Base-by-base conservation (phyloP, 148 eudicot genomes). In the Rheum nobile region DNA sequence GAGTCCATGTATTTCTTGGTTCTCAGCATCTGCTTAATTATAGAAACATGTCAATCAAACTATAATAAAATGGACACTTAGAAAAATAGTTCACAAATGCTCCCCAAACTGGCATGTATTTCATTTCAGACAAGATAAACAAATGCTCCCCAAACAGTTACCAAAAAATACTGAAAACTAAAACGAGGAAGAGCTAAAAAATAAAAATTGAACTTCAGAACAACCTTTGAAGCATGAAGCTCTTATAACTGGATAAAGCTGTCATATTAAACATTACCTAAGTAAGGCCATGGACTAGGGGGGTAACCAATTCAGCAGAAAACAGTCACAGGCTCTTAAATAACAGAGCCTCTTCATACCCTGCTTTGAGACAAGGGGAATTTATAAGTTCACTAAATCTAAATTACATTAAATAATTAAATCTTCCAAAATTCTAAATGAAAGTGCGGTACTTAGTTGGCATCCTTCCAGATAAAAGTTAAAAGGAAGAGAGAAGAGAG, bases 301-400 rank as follows among this genome's bases (percentile, higher is more conserved):
- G 85, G 87, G 79, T 84, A 83, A 84, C 86, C 97, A 88, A 83
- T 81, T 87, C 86, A 81, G 91, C 91, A 68, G 93, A 85, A 78
- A 85, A 82, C 91, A 84, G 91, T 85, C 87, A n/a, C n/a, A n/a
- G n/a, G n/a, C n/a, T n/a, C n/a, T n/a, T n/a, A n/a, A n/a, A n/a
- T n/a, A n/a, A n/a, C n/a, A n/a, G n/a, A n/a, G n/a, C n/a, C n/a
- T n/a, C n/a, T n/a, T n/a, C n/a, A n/a, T n/a, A n/a, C n/a, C n/a
- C n/a, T n/a, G n/a, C n/a, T n/a, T n/a, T n/a, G n/a, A n/a, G n/a
- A n/a, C n/a, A n/a, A n/a, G n/a, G n/a, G n/a, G n/a, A n/a, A n/a
- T n/a, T n/a, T n/a, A n/a, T n/a, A n/a, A n/a, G n/a, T n/a, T n/a
- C n/a, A n/a, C n/a, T n/a, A n/a, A n/a, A n/a, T n/a, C n/a, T n/a